phyloP scores from a whole-genome alignment of 768 basidiomycete species.

The Trametes coccinea region DNA sequence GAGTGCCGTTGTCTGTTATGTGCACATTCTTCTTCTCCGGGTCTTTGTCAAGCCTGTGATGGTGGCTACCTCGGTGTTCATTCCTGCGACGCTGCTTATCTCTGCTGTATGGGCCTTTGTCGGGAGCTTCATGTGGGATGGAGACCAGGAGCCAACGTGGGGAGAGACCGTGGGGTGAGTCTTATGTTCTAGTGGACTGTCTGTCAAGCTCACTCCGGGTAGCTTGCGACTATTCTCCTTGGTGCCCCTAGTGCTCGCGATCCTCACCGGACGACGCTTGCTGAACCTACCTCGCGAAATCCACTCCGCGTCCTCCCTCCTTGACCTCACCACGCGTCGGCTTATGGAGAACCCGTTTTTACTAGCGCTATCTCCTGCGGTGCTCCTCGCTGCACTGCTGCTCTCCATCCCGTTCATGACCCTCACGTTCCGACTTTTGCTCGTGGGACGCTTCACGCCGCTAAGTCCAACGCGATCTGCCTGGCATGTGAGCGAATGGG shows the following conservation, averaged over 20 bases:
- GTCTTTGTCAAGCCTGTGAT: slow-evolving; percentile 86
- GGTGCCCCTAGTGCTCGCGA: slow-evolving; percentile 67
- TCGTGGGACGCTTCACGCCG: slow-evolving; percentile 60
- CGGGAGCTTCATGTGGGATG: slow-evolving; percentile 70
- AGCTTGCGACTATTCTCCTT: slow-evolving; percentile 79
- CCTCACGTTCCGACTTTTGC: slow-evolving; percentile 72
- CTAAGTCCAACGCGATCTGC: slow-evolving; percentile 46
- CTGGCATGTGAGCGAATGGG: slow-evolving; percentile 64
- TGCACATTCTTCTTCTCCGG: slow-evolving; percentile 72
- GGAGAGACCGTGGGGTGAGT: slow-evolving; percentile 79
- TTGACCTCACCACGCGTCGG: slow-evolving; percentile 64
- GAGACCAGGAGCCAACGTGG: slow-evolving; percentile 65
- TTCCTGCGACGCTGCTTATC: slow-evolving; percentile 71
- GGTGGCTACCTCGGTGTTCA: slow-evolving; percentile 71
- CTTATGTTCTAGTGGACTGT: neutral
- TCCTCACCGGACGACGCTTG: slow-evolving; percentile 71
- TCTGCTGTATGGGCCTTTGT: slow-evolving; percentile 81
- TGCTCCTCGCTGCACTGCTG: slow-evolving; percentile 67
- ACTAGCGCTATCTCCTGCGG: slow-evolving; percentile 69
- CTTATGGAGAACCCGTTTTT: slow-evolving; percentile 74
- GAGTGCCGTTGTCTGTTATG: slow-evolving; percentile 71
- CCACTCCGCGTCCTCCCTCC: slow-evolving; percentile 60
- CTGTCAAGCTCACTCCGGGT: slow-evolving; percentile 22
- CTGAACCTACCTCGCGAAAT: slow-evolving; percentile 70
- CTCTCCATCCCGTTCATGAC: slow-evolving; percentile 79